phyloP scores from a whole-genome alignment of 2,329 filamentous ascomycete genomes.

The Fonsecaea monophora region DNA sequence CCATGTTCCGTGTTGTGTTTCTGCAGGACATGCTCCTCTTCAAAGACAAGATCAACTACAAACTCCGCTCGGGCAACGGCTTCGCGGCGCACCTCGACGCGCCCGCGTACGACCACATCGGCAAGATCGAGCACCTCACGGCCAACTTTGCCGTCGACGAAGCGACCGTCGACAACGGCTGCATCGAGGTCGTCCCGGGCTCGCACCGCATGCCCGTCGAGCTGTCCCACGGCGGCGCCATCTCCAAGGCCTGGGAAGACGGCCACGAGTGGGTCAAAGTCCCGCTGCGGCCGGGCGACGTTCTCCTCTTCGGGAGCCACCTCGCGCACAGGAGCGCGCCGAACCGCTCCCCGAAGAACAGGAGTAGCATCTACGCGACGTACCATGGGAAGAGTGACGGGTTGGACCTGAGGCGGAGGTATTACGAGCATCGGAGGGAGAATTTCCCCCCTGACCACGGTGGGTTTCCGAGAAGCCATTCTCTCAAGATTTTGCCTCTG shows the following conservation, averaged over 20 bases:
- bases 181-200: conserved; percentile 46
- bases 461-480: conserved; percentile 5
- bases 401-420: conserved; percentile 22
- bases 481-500: too few relatives aligned
- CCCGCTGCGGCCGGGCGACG: conserved; percentile 43
- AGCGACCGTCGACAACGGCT: conserved; percentile 45
- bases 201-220: conserved; percentile 47
- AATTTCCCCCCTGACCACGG: conserved; percentile 30
- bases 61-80: conserved; percentile 45
- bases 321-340: conserved; percentile 45
- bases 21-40: conserved; percentile 46
- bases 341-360: conserved; percentile 41
- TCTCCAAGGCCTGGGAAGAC: conserved; percentile 43
- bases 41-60: conserved; percentile 50
- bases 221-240: conserved; percentile 43
- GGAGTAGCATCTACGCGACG: conserved; percentile 44
- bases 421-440: conserved; percentile 29
- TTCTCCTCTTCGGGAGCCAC: conserved; percentile 46
- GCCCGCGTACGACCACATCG: conserved; percentile 48
- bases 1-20: too few relatives aligned
- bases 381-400: conserved; percentile 36
- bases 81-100: conserved; percentile 47
- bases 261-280: conserved; percentile 44
- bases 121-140: conserved; percentile 47
- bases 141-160: conserved; percentile 46